These are phyloP conservation scores for Pyrenochaeta sp. DNA, from an alignment of 2,329 filamentous ascomycete species.

Conservation along the genomic window DNA sequence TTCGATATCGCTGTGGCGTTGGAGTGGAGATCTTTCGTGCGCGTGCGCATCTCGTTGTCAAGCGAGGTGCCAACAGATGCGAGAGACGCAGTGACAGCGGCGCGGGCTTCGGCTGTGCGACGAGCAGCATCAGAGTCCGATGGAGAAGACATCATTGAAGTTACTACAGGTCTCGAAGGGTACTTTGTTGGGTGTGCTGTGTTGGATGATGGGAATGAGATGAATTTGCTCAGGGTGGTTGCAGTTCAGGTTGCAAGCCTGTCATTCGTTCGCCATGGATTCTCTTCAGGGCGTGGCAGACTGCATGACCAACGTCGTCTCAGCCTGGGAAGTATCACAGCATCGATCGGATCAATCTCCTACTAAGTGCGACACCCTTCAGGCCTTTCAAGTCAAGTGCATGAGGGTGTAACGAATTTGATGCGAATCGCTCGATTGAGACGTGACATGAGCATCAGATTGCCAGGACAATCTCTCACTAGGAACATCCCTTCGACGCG, in stretches of 20 bases:
- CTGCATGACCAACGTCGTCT: slow-evolving; percentile 1
- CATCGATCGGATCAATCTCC: too few relatives aligned
- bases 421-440: slow-evolving; percentile 30
- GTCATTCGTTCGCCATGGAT: neutral
- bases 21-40: slow-evolving; percentile 72
- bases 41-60: slow-evolving; percentile 71
- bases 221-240: slow-evolving; percentile 4
- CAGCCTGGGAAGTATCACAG: too few relatives aligned
- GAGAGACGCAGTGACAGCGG: slow-evolving; percentile 59
- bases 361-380: too few relatives aligned
- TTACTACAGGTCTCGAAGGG: neutral
- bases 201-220: neutral
- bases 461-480: slow-evolving; percentile 2
- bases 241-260: slow-evolving; percentile 1
- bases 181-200: neutral
- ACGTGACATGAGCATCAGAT: slow-evolving; percentile 1
- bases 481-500: slow-evolving; percentile 1
- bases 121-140: slow-evolving; percentile 38
- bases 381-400: slow-evolving; percentile 17
- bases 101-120: slow-evolving; percentile 57
- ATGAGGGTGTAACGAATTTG: slow-evolving; percentile 30
- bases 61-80: slow-evolving; percentile 70
- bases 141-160: slow-evolving; percentile 36
- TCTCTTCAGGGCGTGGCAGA: slow-evolving; percentile 8
- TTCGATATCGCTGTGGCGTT: slow-evolving; percentile 70